Evolutionary conservation across 2,329 filamentous ascomycete species (phyloP).

Genomic region (Aspergillus alliaceus): DNA sequence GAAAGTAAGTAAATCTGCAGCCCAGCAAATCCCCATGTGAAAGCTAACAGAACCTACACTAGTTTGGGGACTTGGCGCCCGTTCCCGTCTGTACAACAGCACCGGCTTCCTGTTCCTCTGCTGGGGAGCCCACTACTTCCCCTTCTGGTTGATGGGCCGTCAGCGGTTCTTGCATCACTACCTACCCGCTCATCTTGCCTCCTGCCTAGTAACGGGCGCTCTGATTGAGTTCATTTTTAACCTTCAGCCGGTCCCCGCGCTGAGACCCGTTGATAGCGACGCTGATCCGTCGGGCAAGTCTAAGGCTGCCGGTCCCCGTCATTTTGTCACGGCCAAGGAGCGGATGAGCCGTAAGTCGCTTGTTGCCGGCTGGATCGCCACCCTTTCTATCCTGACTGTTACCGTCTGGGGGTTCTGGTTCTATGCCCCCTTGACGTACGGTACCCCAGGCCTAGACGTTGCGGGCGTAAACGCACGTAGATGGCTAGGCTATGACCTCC

Average conservation of each 20-base stretch:
- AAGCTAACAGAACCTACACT: no score
- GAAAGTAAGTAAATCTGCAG: conserved; percentile 66
- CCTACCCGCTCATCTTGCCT: conserved; percentile 89
- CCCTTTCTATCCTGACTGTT: conserved; percentile 65
- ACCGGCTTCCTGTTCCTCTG: conserved; percentile 99
- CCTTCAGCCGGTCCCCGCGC: conserved; percentile 63
- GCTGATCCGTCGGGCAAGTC: conserved; percentile 40
- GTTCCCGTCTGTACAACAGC: conserved; percentile 93
- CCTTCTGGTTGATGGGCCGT: conserved; percentile 97
- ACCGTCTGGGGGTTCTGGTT: conserved; percentile 81
- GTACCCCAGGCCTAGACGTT: conserved; percentile 81
- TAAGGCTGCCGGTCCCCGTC: conserved; percentile 44
- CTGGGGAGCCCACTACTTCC: conserved; percentile 96
- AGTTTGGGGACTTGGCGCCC: conserved; percentile 66
- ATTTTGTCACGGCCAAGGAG: conserved; percentile 76
- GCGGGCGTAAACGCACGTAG: conserved; percentile 79
- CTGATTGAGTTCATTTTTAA: conserved; percentile 96
- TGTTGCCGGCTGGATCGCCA: conserved; percentile 75
- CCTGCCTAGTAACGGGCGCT: conserved; percentile 83
- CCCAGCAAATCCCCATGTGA: no score
- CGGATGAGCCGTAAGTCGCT: conserved; percentile 78
- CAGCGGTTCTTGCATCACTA: conserved; percentile 99
- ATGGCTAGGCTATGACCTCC: conserved; percentile 95
- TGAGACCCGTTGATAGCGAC: conserved; percentile 45
- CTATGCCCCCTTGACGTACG: conserved; percentile 94